Conservation (phyloP, 1,284 basidiomycete genomes). For the Heliocybe sulcata region DNA sequence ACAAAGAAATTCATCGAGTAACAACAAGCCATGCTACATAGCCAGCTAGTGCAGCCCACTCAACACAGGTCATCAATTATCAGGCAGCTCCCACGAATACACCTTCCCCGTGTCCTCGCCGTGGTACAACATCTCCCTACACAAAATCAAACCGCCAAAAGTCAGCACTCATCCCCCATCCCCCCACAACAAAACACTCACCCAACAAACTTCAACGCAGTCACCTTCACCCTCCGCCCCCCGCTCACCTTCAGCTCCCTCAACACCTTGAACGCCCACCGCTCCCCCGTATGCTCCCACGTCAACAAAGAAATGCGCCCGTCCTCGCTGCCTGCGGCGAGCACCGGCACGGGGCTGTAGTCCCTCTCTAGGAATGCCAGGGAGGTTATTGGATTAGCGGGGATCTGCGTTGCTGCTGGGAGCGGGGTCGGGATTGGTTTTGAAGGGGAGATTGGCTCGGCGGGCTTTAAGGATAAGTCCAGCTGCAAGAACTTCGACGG, state of each 20-base stretch:
- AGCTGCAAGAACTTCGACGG: not conserved
- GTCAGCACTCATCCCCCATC: not conserved
- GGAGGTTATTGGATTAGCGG: conserved; percentile 29
- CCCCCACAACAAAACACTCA: conserved; percentile 24
- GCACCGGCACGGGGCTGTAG: conserved; percentile 59
- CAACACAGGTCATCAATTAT: no score
- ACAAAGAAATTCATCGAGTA: no score
- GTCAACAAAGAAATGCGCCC: conserved; percentile 64
- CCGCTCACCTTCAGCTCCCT: conserved; percentile 48
- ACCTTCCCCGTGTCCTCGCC: conserved; percentile 61
- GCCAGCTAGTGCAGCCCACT: no score
- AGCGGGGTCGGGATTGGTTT: conserved; percentile 4
- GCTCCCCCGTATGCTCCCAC: conserved; percentile 61
- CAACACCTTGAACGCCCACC: conserved; percentile 67
- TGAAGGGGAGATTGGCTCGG: not conserved
- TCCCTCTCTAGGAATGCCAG: conserved; percentile 80
- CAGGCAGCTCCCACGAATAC: conserved; percentile 57
- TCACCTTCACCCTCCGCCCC: conserved; percentile 30
- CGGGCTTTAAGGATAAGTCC: no score
- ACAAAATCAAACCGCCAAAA: not conserved
- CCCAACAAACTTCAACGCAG: conserved; percentile 66
- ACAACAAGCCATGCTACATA: no score
- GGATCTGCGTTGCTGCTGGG: conserved; percentile 24
- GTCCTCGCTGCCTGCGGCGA: conserved; percentile 63
- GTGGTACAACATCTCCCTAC: conserved; percentile 58